Evolutionary conservation across 129 eudicot species (phyloP).

Genomic region (Flaveria linearis): DNA sequence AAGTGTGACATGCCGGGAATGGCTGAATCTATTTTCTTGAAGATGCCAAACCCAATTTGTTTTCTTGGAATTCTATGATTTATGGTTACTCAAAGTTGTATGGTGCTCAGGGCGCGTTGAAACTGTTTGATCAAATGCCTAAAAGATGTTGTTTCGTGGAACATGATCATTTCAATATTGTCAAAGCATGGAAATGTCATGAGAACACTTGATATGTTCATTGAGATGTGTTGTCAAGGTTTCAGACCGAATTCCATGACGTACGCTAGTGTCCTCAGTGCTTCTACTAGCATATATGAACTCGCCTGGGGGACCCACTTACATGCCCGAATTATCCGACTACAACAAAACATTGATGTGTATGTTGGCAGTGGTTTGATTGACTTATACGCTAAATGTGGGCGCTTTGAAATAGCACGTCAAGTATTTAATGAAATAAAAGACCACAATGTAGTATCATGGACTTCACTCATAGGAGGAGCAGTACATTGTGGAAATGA

Average conservation of each 20-base stretch:
- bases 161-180: conserved; percentile 53
- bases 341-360: conserved; percentile 42
- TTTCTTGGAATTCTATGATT: conserved; percentile 59
- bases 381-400: conserved; percentile 63
- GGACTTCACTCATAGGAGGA: conserved; percentile 56
- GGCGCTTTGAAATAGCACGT: conserved; percentile 36
- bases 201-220: conserved; percentile 43
- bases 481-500: conserved; percentile 44
- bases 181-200: conserved; percentile 40
- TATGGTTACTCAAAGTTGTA: conserved; percentile 44
- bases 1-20: conserved; percentile 44
- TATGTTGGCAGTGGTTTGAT: conserved; percentile 51
- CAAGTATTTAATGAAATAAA: conserved; percentile 40
- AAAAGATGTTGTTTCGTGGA: conserved; percentile 55
- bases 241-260: conserved; percentile 52
- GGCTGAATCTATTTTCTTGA: conserved; percentile 46
- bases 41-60: conserved; percentile 38
- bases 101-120: conserved; percentile 41
- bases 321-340: conserved; percentile 49
- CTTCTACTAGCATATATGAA: conserved; percentile 40
- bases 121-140: conserved; percentile 49
- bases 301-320: conserved; percentile 46
- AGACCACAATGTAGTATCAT: conserved; percentile 46
- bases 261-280: conserved; percentile 54
- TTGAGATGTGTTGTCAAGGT: conserved; percentile 50